Conservation (phyloP, 352 stramenopile genomes). For the Elongisporangium anandrum region DNA sequence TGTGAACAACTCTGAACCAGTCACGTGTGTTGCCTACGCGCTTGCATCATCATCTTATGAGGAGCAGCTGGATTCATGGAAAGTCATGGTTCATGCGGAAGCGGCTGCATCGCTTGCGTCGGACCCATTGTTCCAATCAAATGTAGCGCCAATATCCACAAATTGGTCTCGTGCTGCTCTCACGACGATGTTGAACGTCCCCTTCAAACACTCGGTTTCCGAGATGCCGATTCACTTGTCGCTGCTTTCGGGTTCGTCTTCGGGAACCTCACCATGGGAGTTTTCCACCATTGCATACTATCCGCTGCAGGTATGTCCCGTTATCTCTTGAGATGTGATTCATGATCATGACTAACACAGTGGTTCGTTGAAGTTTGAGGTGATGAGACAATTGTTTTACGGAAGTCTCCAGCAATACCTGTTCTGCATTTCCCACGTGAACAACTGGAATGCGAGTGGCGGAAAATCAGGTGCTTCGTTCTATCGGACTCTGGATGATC, state of each 20-base stretch:
- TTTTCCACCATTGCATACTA: constrained; percentile 73
- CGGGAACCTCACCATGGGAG: constrained; percentile 51
- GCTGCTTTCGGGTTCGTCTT: constrained; percentile 38
- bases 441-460: constrained; percentile 91
- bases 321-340: constrained; percentile 2
- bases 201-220: constrained; percentile 58
- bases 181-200: constrained; percentile 36
- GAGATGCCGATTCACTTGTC: constrained; percentile 64
- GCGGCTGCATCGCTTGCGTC: constrained; percentile 15
- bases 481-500: constrained; percentile 92
- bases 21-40: constrained; percentile 94
- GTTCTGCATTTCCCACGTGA: constrained; percentile 80
- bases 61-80: constrained; percentile 64
- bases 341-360: not conserved
- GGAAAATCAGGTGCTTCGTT: constrained; percentile 98
- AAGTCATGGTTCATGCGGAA: constrained; percentile 49
- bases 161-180: constrained; percentile 71
- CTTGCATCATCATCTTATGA: constrained; percentile 90
- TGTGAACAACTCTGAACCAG: constrained; percentile 91
- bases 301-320: constrained; percentile 57
- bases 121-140: constrained; percentile 10
- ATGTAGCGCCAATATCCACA: constrained; percentile 26
- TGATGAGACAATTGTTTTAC: constrained; percentile 90
- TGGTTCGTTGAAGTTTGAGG: constrained; percentile 73
- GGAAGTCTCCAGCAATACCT: constrained; percentile 57